Evolutionary conservation across 1,284 basidiomycete genomes (phyloP), one percentile per base, ranked within the genome.

Genomic region (Cutaneotrichosporon sp.): DNA sequence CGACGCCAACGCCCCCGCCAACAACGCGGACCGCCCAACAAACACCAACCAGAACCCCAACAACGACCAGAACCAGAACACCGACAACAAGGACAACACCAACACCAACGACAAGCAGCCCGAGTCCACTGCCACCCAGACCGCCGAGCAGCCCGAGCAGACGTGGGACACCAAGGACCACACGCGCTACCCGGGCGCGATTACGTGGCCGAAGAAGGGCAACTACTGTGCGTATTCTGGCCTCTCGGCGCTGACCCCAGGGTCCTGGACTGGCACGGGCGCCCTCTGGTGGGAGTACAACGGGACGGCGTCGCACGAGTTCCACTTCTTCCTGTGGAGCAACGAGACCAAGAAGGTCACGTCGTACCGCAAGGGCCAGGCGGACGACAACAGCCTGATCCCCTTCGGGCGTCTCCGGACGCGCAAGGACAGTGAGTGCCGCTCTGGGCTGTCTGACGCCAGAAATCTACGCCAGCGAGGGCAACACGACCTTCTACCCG

Each of bases 261-360:
- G 51, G 51, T 53, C 51, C 13, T 53, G 24, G 22, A 3, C 13
- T 1, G 51, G 10, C 5, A 53, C 51, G 14, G 51, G 51, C 22
- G 51, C 11, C 6, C 25, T 53, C 13, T 53, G 51, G 51, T 53
- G 51, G 51, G 14, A 22, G 24, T 53, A 53, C 22, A 22, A 53
- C 4, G 51, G 51, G 8, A 34, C 51, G 7, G 13, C 10, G 4
- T 11, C 11, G 2, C 13, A 53, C 22, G 51, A 53, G 33, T 22
- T 53, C 10, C 51, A 53, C 51, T 53, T 53, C 34, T 53, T 53
- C 51, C 51, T 53, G 29, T 53, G 51, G 51, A 38, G 22, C 22
- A 53, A 53, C 34, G 51, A 38, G 13, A 38, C 51, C 3, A 20
- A 25, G 4, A 53, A 53, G 51, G 34, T 36, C 33, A 36, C 24